A percentile compares a stretch with the other conserved stretches of the same genome.
phyloP scores from a whole-genome alignment of 1,284 basidiomycete genomes.

The Fistulina hepatica region DNA sequence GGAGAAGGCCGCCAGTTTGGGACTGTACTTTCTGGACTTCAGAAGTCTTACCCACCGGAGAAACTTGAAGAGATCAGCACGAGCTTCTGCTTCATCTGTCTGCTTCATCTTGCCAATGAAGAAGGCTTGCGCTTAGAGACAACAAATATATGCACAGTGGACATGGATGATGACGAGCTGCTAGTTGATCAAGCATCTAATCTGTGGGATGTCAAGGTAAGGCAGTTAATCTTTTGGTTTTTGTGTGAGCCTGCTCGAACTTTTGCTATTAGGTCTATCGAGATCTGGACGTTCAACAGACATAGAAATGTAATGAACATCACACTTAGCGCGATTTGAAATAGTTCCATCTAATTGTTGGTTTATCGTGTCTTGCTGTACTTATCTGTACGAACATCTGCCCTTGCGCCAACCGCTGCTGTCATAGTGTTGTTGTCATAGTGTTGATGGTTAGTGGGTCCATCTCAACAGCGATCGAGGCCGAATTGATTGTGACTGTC shows the following conservation, averaged over 20 bases:
- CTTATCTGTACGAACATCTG: no score
- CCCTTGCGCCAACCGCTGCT: no score
- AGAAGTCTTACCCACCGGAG: slow-evolving; percentile 76
- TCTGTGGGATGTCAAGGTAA: slow-evolving; percentile 68
- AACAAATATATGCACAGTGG: slow-evolving; percentile 17
- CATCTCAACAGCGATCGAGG: no score
- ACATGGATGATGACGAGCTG: slow-evolving; percentile 20
- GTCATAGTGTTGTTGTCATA: no score
- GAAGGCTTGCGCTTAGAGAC: slow-evolving; percentile 77
- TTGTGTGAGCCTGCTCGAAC: not conserved
- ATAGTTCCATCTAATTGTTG: no score
- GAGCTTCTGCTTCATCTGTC: slow-evolving; percentile 98
- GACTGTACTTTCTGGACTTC: slow-evolving; percentile 74
- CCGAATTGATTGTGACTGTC: no score
- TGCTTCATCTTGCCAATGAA: slow-evolving; percentile 92
- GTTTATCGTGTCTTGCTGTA: no score
- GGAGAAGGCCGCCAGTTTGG: slow-evolving; percentile 69
- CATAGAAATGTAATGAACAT: no score
- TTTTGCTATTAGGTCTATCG: slow-evolving; percentile 46
- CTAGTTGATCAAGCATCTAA: slow-evolving; percentile 26
- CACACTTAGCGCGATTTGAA: no score
- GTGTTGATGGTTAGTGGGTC: no score
- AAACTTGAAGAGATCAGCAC: slow-evolving; percentile 99
- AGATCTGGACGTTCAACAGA: slow-evolving; percentile 53
- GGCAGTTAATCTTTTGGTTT: slow-evolving; percentile 15